These are phyloP conservation scores for Terfezia boudieri DNA, from an alignment of 495 filamentous ascomycete genomes.

Conservation along the genomic window DNA sequence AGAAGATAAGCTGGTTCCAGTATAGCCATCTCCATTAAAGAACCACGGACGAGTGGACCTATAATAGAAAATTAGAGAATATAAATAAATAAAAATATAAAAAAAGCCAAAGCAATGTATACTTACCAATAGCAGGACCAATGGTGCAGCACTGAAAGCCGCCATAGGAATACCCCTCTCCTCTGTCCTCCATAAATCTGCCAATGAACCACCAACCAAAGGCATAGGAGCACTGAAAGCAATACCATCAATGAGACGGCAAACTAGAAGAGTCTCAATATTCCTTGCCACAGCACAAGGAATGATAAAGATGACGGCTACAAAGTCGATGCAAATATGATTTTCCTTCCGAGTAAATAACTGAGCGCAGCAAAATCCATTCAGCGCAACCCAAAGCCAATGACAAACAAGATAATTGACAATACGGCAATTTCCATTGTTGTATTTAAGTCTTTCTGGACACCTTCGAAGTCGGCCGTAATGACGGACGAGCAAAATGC, in stretches of 20 bases:
- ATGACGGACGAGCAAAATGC: constrained; percentile 41
- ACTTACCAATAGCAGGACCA: constrained; percentile 42
- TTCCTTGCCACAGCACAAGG: constrained; percentile 56
- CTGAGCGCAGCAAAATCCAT: constrained; percentile 62
- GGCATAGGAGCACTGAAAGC: constrained; percentile 72
- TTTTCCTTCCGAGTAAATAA: constrained; percentile 44
- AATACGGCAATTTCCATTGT: constrained; percentile 44
- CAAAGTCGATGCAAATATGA: constrained; percentile 43
- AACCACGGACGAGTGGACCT: constrained; percentile 55
- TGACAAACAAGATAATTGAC: constrained; percentile 48
- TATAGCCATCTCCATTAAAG: constrained; percentile 69
- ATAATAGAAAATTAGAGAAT: constrained; percentile 5
- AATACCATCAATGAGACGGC: constrained; percentile 53
- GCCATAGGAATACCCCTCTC: constrained; percentile 71
- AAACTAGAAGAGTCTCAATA: constrained; percentile 49
- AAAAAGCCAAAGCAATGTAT: neutral
- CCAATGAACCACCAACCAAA: constrained; percentile 53
- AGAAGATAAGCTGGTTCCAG: constrained; percentile 38
- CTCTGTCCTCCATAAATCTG: constrained; percentile 64
- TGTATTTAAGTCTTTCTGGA: constrained; percentile 36
- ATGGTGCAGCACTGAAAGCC: constrained; percentile 61
- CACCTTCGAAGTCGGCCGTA: constrained; percentile 42
- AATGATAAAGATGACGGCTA: constrained; percentile 56
- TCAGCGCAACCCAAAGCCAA: constrained; percentile 63
- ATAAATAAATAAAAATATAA: constrained; percentile 4